phyloP scores from a whole-genome alignment of 768 basidiomycete species.

The Hygrocybe punicea region DNA sequence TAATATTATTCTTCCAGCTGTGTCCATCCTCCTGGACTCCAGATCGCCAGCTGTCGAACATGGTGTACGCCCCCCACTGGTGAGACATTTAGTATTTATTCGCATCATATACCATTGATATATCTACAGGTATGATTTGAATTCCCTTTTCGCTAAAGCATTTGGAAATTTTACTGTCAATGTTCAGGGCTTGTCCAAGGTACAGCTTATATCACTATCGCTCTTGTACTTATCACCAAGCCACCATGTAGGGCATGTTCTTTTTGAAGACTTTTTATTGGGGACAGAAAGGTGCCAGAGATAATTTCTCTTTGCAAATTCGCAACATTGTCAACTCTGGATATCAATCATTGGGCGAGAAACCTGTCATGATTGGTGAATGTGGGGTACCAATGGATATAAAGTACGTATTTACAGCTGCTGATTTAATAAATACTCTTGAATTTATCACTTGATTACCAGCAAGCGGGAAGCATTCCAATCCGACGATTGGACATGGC shows the following conservation, averaged over 20 bases:
- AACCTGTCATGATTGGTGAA: conserved; percentile 85
- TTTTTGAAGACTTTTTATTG: conserved; percentile 77
- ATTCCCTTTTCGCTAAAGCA: conserved; percentile 78
- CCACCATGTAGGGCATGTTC: conserved; percentile 71
- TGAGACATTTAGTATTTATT: conserved; percentile 7
- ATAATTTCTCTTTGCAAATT: conserved; percentile 83
- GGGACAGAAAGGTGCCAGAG: conserved; percentile 75
- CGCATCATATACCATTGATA: background rate
- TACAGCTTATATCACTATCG: conserved; percentile 32
- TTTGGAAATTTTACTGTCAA: conserved; percentile 87
- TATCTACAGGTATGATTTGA: conserved; percentile 79
- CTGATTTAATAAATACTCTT: background rate
- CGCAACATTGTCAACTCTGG: conserved; percentile 69
- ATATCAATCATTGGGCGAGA: conserved; percentile 70
- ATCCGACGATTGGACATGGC: conserved; percentile 75
- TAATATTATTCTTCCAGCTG: conserved; percentile 46
- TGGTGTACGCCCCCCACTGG: conserved; percentile 43
- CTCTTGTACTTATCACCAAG: background rate
- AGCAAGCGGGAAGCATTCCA: conserved; percentile 71
- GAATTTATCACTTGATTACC: background rate
- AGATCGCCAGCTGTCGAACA: conserved; percentile 48
- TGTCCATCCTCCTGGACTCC: conserved; percentile 76
- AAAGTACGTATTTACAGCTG: conserved; percentile 59
- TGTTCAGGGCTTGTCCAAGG: conserved; percentile 87
- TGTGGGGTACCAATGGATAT: conserved; percentile 96